Evolutionary conservation across 768 basidiomycete species (phyloP), one percentile per base, ranked within the genome.

Genomic region (Mycena vulgaris): DNA sequence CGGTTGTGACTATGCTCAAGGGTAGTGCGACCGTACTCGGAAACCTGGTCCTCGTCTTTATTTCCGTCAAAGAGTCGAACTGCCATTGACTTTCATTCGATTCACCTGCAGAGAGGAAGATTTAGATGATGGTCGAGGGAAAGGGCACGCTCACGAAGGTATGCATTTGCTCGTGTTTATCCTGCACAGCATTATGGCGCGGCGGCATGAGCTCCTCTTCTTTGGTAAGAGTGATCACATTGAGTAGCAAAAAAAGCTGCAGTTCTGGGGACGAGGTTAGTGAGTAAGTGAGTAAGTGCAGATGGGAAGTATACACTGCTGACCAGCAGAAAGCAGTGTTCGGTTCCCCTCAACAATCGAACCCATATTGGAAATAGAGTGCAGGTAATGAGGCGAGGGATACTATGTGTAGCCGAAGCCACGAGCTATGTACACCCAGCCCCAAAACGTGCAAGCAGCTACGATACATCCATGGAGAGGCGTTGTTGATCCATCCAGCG

Each of bases 191-290:
- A n/a, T n/a, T n/a, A n/a, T n/a, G n/a, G n/a, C n/a, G n/a, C n/a
- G n/a, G n/a, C n/a, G n/a, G n/a, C n/a, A n/a, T n/a, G n/a, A n/a
- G n/a, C 53, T 55, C n/a, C 13, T 35, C 53, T 55, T 16, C 31
- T 55, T 55, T 31, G 21, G 31, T 35, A 33, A 35, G 16, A 25
- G 49, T 16, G 31, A 55, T 55, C 53, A 35, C 53, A 55, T 55
- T 55, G 53, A 55, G 31, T 35, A 55, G 31, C 53, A 55, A 55
- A 55, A n/a, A n/a, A 55, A 55, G 31, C 53, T 55, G 3, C 53
- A 35, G 53, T 55, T 55, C 53, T 55, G 53, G 53, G 53, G 31
- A 55, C 53, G 53, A 55, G 53, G 53, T 30, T 55, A 55, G 53
- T 35, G 9, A 35, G 31, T 35, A 35, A 8, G 33, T 55, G 5